Evolutionary conservation across 305 asterid species (phyloP), one percentile per base, ranked within the genome.

Genomic region (Ilex paraguariensis): DNA sequence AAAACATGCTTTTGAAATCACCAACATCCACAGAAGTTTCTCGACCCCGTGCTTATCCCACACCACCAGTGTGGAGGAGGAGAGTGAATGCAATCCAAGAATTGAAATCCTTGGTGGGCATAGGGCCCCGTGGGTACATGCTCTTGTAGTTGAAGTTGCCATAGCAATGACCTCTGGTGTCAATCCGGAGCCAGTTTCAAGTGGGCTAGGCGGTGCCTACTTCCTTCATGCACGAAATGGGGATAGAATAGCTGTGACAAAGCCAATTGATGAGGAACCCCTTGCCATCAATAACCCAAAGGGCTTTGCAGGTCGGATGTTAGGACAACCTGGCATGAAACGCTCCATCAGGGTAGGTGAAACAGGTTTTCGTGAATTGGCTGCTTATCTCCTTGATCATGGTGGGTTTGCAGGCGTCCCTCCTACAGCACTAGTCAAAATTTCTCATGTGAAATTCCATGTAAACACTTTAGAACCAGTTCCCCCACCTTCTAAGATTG

Each of bases 251-350:
- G 94, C 94, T 4, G 95, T 90, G 31, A 91, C 90, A 6, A 90
- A 90, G 78, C 97, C 97, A 0, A 73, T 86, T 33, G 97, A 90
- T 51, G 97, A 90, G 85, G 97, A 90, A 62, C 97, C 97, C 50
- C 74, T 87, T 15, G 97, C 95, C 16, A 74, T 90, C 72, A 90
- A 90, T 57, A 90, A 90, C 50, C 97, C 97, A 0, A 90, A 90
- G 70, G 93, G 97, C 66, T 76, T 85, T 71, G 91, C 83, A 3
- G 97, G 97, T 46, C 66, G 90, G 61, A 75, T 81, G 85, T 64
- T 87, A 33, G 97, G 97, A 58, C 95, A 87, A 33, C 97, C 97
- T 4, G 95, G 94, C 57, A 74, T 90, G 75, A 90, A 87, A 73
- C 80, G 84, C 71, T 87, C 94, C 10, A 85, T 90, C 71, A 67